phyloP scores from a whole-genome alignment of 2,329 filamentous ascomycete species.

The Colletotrichum sp. region DNA sequence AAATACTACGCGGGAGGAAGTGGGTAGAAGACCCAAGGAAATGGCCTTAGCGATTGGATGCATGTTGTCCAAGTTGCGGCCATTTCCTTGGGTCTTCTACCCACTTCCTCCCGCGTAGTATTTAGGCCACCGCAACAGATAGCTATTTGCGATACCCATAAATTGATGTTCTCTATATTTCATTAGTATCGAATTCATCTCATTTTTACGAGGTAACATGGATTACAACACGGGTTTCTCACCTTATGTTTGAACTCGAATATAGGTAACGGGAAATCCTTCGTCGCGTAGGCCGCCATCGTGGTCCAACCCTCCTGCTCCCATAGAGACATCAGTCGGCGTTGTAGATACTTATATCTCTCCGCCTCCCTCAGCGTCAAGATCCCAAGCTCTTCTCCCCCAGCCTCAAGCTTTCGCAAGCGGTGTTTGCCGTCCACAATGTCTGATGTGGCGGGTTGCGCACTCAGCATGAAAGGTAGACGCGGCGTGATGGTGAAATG shows the following conservation, averaged over 20 bases:
- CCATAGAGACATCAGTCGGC: neutral
- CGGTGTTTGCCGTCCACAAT: neutral
- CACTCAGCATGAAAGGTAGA: neutral
- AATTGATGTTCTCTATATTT: accelerated
- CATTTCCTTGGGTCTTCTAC: neutral
- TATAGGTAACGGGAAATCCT: neutral
- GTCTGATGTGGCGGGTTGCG: neutral
- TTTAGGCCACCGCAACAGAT: neutral
- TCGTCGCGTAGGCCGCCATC: neutral
- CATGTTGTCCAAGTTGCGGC: accelerated
- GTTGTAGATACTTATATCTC: neutral
- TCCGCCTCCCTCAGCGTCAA: neutral
- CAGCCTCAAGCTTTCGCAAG: neutral
- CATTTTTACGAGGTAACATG: neutral
- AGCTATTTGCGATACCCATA: neutral
- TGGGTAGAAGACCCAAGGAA: no score
- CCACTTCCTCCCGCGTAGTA: neutral
- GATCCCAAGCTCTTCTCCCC: accelerated
- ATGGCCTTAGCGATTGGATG: neutral
- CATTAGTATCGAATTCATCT: neutral
- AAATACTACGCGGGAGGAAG: no score
- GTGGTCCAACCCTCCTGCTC: neutral
- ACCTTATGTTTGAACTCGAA: neutral
- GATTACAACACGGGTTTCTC: accelerated
- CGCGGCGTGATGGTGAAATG: neutral